Evolutionary conservation across 495 filamentous ascomycete genomes (phyloP).

Genomic region (Penicillium fimorum): DNA sequence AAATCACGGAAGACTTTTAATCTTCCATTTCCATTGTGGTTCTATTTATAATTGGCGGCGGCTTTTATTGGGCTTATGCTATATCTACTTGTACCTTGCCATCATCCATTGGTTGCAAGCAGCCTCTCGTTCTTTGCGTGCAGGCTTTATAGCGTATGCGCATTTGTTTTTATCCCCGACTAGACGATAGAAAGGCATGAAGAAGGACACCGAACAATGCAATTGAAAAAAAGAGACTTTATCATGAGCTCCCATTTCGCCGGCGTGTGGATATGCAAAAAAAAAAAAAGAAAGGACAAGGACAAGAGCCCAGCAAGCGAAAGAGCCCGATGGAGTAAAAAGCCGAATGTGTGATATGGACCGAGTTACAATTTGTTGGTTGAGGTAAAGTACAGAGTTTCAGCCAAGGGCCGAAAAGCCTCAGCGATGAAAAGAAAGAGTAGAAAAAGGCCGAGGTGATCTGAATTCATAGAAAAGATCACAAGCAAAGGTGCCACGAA

Average conservation of each 20-base stretch:
- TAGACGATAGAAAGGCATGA: background rate
- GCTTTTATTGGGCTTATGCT: background rate
- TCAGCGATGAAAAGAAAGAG: background rate
- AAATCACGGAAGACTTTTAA: background rate
- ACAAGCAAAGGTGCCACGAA: background rate
- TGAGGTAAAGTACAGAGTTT: constrained; percentile 21
- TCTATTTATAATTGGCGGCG: constrained; percentile 1
- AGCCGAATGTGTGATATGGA: constrained; percentile 4
- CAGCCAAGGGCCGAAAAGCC: background rate
- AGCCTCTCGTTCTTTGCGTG: background rate
- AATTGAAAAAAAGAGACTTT: background rate
- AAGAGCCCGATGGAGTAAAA: background rate
- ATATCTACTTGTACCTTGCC: background rate
- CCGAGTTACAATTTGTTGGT: constrained; percentile 23
- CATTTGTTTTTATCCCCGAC: background rate
- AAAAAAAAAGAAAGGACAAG: background rate
- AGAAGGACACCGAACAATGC: background rate
- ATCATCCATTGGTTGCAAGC: background rate
- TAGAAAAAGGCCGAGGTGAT: constrained; percentile 1
- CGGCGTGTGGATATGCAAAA: background rate
- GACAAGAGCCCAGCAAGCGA: background rate
- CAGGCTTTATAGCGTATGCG: background rate
- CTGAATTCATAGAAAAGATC: background rate
- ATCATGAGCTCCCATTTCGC: background rate
- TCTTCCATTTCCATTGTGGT: background rate